A percentile compares a stretch with the other conserved stretches of the same genome.
phyloP scores from a whole-genome alignment of 2,329 filamentous ascomycete genomes.

The Sporothrix pallida region DNA sequence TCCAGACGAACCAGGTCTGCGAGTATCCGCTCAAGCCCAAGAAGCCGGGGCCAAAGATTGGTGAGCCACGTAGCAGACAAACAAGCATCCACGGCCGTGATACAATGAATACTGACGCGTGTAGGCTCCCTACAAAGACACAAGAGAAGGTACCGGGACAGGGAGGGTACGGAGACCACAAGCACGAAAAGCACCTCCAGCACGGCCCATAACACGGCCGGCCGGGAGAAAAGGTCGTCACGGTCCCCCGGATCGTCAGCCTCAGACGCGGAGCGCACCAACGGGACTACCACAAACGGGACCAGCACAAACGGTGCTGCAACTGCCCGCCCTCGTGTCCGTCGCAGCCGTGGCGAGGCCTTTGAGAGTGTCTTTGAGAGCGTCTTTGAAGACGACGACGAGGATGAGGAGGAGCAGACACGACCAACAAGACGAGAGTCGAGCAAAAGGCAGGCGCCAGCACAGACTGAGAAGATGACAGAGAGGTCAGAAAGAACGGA shows the following conservation, averaged over 20 bases:
- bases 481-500: background rate
- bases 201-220: background rate
- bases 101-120: background rate
- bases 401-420: background rate
- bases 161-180: background rate
- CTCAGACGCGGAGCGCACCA: background rate
- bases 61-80: background rate
- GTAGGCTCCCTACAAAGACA: conserved; percentile 19
- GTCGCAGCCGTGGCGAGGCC: background rate
- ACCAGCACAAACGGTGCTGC: background rate
- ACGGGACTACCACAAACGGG: background rate
- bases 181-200: background rate
- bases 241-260: background rate
- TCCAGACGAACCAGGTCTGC: conserved; percentile 28
- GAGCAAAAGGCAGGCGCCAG: background rate
- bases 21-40: conserved; percentile 27
- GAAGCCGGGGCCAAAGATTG: conserved; percentile 31
- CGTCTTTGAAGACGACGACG: conserved; percentile 5
- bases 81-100: no score
- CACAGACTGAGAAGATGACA: background rate
- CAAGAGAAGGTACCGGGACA: conserved; percentile 16
- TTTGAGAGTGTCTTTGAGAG: conserved; percentile 4
- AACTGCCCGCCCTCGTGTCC: background rate
- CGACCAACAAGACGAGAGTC: background rate
- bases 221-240: background rate